Evolutionary conservation across 108 stramenopile species (phyloP), one percentile per base, ranked within the genome.

Genomic region (Seminavis robusta): DNA sequence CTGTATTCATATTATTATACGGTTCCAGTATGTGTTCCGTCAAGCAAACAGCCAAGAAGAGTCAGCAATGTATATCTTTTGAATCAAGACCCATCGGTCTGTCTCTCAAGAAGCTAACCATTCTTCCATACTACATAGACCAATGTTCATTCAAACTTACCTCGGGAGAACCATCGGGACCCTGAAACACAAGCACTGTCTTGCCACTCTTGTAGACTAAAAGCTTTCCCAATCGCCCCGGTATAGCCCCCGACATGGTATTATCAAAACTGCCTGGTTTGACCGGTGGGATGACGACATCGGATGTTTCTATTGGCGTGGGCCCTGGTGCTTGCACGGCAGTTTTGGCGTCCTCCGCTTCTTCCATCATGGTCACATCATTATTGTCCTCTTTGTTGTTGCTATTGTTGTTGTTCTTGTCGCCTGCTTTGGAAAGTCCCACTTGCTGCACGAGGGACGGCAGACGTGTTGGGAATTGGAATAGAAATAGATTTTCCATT

Each of bases 191-290:
- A 15, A 94, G 55, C 9, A 86, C 82, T 7, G 88, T 87, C 61
- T 61, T 79, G 4, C 92, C 92, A 65, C 92, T 94, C 49, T 88
- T 80, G 53, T 83, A 65, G 24, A 94, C 79, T 11, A 80, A 51
- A 9, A 94, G 81, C 61, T 65, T 81, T 15, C 92, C 92, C 47
- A 90, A 77, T 39, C 57, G 53, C 5, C 92, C 92, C 2, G 88
- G 63, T 30, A 70, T 46, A 34, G 77, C 47, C 25, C 66, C 65
- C 23, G 59, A 61, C 29, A 89, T 58, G 4, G 68, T 74, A 61
- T 94, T 84, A 62, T 94, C 92, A 50, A 76, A 86, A 15, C 24
- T 24, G 20, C 51, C 67, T 9, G 56, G 27, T 19, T 33, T 9
- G 8, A 75, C 50, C 0, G 79, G 69, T 27, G 69, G 67, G 7